phyloP scores from a whole-genome alignment of 176 grass and related monocot species.

The Oryza glumipatula region DNA sequence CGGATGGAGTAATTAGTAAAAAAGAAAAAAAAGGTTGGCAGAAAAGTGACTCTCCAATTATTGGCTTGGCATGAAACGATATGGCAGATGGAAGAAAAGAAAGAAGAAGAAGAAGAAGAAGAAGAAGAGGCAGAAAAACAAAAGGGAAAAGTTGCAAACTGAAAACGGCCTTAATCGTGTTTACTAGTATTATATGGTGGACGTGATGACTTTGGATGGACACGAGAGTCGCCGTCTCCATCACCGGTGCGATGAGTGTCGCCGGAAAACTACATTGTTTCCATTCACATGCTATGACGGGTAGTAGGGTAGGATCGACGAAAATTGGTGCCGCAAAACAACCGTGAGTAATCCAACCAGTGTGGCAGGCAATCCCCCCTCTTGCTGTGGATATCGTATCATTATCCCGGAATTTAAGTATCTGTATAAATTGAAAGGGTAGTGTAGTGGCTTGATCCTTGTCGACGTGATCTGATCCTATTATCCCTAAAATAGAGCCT shows the following conservation, averaged over 20 bases:
- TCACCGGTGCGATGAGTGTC: background rate
- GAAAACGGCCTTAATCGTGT: slow-evolving; percentile 30
- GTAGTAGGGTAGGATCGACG: background rate
- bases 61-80: background rate
- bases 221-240: slow-evolving; percentile 20
- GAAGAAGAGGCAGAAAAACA: background rate
- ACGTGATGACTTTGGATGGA: slow-evolving; percentile 18
- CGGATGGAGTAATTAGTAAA: too few species aligned
- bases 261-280: background rate
- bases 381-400: background rate
- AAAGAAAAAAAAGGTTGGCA: too few species aligned
- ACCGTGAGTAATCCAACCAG: background rate
- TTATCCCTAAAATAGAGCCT: background rate
- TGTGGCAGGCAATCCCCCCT: background rate
- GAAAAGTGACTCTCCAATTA: background rate
- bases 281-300: slow-evolving; percentile 10
- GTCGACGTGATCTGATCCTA: background rate
- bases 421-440: background rate
- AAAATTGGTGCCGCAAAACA: background rate
- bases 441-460: background rate
- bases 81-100: background rate
- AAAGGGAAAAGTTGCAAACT: background rate
- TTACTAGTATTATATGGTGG: slow-evolving; percentile 22
- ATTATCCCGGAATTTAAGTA: background rate
- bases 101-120: too few species aligned